Base-by-base conservation (phyloP, 2,329 filamentous ascomycete species). In the Tolypocladium pustulatum region DNA sequence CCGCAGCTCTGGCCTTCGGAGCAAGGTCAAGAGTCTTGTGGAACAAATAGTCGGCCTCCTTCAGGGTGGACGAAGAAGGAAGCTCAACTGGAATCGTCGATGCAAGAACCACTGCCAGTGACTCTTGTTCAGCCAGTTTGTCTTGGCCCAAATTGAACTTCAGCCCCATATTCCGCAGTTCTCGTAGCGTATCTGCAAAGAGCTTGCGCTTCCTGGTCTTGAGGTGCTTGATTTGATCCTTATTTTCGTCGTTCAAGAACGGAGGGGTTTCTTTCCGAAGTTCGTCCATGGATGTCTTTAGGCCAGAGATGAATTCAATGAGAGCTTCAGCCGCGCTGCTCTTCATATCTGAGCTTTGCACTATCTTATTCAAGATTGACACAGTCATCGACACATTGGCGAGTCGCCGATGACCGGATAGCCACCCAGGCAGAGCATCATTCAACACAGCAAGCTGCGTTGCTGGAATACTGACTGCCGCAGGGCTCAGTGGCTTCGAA, bases 151-250 rank as follows among this genome's bases (percentile, higher is more conserved):
- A 78, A 68, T 96, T 97, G 57, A 87, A 85, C 65, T 87, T 88
- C 65, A 99, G 83, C 4, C 94, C 94, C 93, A 99, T 97, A 59
- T 87, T 83, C 40, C 91, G 85, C 34, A 97, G 76, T 27, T 86
- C 84, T 67, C 90, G 92, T 62, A 99, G 76, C 0, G 89, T 92
- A 65, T 97, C 93, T 0, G 91, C 89, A 66, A 96, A 94, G 17
- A 97, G 81, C 65, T 91, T 92, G 51, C 91, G 85, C 75, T 99
- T 99, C 66, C 90, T 84, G 3, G 85, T 86, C 77, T 97, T 97
- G 64, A 97, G 83, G 70, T 97, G 90, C 72, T 95, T 92, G 61
- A 97, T 84, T 20, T 82, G 72, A 13, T 86, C 82, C 69, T 92
- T 93, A 71, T 94, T 97, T 51, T 96, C 92, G 32, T 96, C 90